Conservation (phyloP, 169 alveolate genomes). For the Cryptosporidium felis region DNA sequence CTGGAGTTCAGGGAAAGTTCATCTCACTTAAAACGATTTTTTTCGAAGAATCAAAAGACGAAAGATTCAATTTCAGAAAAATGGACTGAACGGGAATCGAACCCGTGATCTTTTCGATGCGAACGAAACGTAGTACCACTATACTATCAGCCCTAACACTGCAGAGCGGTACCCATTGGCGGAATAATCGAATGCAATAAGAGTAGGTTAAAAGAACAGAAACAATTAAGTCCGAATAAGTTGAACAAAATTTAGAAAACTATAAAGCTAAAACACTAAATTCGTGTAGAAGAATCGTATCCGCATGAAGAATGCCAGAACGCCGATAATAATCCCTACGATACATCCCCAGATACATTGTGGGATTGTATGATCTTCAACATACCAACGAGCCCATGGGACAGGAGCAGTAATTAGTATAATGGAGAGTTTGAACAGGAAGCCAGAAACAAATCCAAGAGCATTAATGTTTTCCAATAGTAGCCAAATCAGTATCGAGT, state of each 20-base stretch:
- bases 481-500: slow-evolving; percentile 69
- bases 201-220: neutral
- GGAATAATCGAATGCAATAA: neutral
- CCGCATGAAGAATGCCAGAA: slow-evolving; percentile 56
- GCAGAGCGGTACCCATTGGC: neutral
- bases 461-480: slow-evolving; percentile 72
- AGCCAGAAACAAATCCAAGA: slow-evolving; percentile 65
- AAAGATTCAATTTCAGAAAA: neutral
- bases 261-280: slow-evolving; percentile 30
- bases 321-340: slow-evolving; percentile 60
- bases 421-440: slow-evolving; percentile 67
- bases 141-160: slow-evolving; percentile 66
- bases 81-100: slow-evolving; percentile 73
- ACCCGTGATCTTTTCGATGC: slow-evolving; percentile 74
- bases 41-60: neutral
- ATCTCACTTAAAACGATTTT: too few relatives aligned
- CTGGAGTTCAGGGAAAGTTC: too few relatives aligned
- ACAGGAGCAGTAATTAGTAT: slow-evolving; percentile 72
- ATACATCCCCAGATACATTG: slow-evolving; percentile 74
- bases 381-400: slow-evolving; percentile 77
- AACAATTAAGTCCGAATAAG: neutral
- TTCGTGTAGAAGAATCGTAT: slow-evolving; percentile 36
- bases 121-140: slow-evolving; percentile 74
- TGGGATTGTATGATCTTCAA: slow-evolving; percentile 74
- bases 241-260: neutral